Evolutionary conservation across 192 early-diverging fungal species (phyloP).

Genomic region (Spinellus fusiger): DNA sequence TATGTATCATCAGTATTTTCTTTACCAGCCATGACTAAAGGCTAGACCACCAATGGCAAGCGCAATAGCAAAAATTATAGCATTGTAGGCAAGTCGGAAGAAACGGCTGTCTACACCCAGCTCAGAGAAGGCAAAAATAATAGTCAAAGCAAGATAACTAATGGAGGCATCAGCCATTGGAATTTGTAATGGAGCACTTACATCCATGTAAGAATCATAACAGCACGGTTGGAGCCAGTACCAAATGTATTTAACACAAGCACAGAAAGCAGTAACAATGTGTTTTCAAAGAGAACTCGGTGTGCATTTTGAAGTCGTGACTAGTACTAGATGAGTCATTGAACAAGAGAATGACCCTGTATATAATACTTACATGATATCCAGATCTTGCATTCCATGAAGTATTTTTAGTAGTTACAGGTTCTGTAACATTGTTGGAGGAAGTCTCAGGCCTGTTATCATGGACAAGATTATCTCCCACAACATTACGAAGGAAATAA

Average conservation of each 20-base stretch:
- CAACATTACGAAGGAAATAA: constrained; percentile 21
- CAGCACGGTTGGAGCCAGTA: constrained; percentile 23
- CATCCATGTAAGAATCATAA: constrained; percentile 30
- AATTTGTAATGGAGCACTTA: too few species aligned
- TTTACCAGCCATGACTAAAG: constrained; percentile 10
- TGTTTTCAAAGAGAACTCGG: constrained; percentile 18
- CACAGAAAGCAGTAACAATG: constrained; percentile 27
- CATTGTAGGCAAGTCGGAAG: constrained; percentile 6
- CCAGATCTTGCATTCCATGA: not conserved
- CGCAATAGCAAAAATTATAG: constrained; percentile 16
- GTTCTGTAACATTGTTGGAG: too few species aligned
- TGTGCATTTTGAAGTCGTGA: constrained; percentile 12
- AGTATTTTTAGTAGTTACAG: too few species aligned
- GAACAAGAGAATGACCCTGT: too few species aligned
- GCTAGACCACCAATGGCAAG: constrained; percentile 19
- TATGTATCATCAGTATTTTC: not conserved
- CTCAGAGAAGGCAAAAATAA: constrained; percentile 8
- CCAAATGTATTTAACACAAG: constrained; percentile 30
- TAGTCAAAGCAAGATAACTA: constrained; percentile 18
- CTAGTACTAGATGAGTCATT: not conserved
- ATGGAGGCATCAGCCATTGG: too few species aligned
- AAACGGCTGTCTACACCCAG: not conserved
- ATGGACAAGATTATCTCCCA: too few species aligned
- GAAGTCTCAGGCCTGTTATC: too few species aligned
- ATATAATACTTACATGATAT: too few species aligned